These are phyloP conservation scores for Colletotrichum agaves DNA, from an alignment of 2,329 filamentous ascomycete genomes.

Conservation along the genomic window DNA sequence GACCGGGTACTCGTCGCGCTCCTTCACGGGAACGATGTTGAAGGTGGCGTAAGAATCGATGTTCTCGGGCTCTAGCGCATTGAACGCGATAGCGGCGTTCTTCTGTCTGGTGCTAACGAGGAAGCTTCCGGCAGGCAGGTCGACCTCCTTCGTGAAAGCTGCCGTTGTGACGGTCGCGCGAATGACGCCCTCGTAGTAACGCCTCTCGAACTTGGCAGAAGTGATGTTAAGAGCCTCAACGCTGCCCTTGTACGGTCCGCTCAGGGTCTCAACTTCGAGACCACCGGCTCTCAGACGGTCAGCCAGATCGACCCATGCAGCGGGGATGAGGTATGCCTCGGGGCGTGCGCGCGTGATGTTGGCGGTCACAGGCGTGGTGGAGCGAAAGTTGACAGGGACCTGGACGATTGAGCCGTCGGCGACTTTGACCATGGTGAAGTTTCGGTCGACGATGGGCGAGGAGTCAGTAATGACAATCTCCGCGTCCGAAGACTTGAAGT, in stretches of 20 bases:
- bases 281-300: slow-evolving; percentile 43
- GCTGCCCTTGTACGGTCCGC: slow-evolving; percentile 40
- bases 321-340: slow-evolving; percentile 45
- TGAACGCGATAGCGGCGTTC: slow-evolving; percentile 45
- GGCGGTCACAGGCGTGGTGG: slow-evolving; percentile 43
- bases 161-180: slow-evolving; percentile 40
- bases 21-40: slow-evolving; percentile 44
- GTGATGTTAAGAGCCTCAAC: slow-evolving; percentile 45
- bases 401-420: slow-evolving; percentile 44
- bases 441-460: slow-evolving; percentile 37
- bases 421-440: slow-evolving; percentile 43
- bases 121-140: slow-evolving; percentile 45
- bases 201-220: slow-evolving; percentile 39
- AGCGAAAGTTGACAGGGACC: slow-evolving; percentile 44
- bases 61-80: slow-evolving; percentile 47
- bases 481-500: slow-evolving; percentile 43
- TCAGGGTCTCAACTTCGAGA: slow-evolving; percentile 42
- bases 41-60: slow-evolving; percentile 48
- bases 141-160: slow-evolving; percentile 36
- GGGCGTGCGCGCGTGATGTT: slow-evolving; percentile 46
- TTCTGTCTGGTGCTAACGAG: slow-evolving; percentile 47
- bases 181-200: slow-evolving; percentile 46
- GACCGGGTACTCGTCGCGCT: slow-evolving; percentile 46
- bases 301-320: slow-evolving; percentile 43
- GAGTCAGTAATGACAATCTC: slow-evolving; percentile 45